Base-by-base conservation (phyloP, 768 basidiomycete species). In the Pulveroboletus ravenelii region DNA sequence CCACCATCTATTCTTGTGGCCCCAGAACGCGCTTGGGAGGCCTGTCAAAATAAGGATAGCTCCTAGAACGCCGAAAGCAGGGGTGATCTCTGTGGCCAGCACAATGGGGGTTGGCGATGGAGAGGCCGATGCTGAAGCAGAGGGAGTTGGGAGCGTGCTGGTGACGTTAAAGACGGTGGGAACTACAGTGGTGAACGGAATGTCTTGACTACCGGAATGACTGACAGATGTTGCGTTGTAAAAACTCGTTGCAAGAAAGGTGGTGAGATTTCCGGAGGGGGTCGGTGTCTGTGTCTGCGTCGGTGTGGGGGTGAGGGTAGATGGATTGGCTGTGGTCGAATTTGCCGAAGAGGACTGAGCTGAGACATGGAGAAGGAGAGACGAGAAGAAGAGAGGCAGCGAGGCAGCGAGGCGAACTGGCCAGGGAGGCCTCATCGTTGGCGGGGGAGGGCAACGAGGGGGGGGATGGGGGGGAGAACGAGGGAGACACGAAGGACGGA, bases 1-100 rank as follows among this genome's bases (percentile, higher is more conserved):
- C 37, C 62, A 88, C 93, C 94, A 95, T 78, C 93, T 75, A 67
- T 96, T 94, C 77, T 95, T 95, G 72, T 93, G 92, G 18, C 94
- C 94, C 72, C 89, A 85, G 58, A 92, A 91, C 3, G 89, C 88
- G 46, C 89, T 88, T 9, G 92, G 91, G 6, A 94, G 73, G 41
- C 94, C 94, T 9, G 89, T 92, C 43, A 96, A 62, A 57, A 96
- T 92, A 64, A 97, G 82, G 53, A 96, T 69, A 5, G 81, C 88
- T 41, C 94, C 94, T 14, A 93, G 77, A 29, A 93, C 89, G 45
- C 84, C 93, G 68, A 94, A 97, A 14, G 84, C 93, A 25, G 90
- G 89, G 62, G 92, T 89, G 34, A 95, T 72, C 62, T 72, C 78
- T 17, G 93, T 92, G 18, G 75, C 79, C 13, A 77, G 73, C 54